Base-by-base conservation (phyloP, 2,329 filamentous ascomycete species). In the Sarocladium strictum region DNA sequence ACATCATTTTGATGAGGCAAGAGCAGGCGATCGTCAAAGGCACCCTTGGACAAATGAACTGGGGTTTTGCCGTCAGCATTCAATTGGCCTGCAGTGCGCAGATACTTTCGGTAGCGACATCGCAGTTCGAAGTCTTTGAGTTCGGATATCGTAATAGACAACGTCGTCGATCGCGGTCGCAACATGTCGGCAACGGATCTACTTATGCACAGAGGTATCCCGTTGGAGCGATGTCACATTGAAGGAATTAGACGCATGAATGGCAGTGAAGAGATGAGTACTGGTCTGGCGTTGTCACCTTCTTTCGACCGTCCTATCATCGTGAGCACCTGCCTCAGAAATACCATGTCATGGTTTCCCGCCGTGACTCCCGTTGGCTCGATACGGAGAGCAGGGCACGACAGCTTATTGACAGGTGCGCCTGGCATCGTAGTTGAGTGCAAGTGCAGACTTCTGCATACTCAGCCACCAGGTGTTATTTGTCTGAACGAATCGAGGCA, bases 121-220 rank as follows among this genome's bases (percentile, higher is more conserved):
- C 53, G 41, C 27, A 49, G 19, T 23, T 55, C 33, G 21, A 51
- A 40, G 32, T 29, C 53, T 12, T 26, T 26, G 21, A 55, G 43
- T 29, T 55, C 53, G n/a, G 27, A 45, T 14, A 19, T 19, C 24
- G 43, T 47, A 10, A 55, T 23, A 40, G 29, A n/a, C 27, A 55
- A n/a, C 15, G 43, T 51, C 29, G 53, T 51, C 10, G 45, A 45
- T 12, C 40, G 41, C 14, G 43, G 32, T 15, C 53, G 41, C 10
- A 55, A n/a, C 53, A 55, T 55, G 17, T 43, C 53, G n/a, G 14
- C 51, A 53, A n/a, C 27, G n/a, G n/a, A n/a, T n/a, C n/a, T n/a
- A n/a, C n/a, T n/a, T n/a, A n/a, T n/a, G n/a, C n/a, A n/a, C n/a
- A n/a, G n/a, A n/a, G n/a, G n/a, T n/a, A n/a, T n/a, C n/a, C n/a